phyloP scores from a whole-genome alignment of 73 alveolate genomes.

The Urostyla sp. region DNA sequence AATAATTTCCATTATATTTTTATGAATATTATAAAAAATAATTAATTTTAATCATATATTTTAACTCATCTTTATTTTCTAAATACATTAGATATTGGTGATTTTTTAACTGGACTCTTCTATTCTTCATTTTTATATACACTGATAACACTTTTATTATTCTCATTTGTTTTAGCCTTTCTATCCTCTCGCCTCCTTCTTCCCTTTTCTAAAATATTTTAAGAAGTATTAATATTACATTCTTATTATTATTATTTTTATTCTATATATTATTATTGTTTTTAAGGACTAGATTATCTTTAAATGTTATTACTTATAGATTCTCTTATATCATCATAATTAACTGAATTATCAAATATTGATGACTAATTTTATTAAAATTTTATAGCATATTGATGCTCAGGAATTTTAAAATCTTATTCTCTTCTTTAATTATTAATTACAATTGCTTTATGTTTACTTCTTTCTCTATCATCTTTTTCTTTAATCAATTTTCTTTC shows the following conservation, averaged over 20 bases:
- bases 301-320: background rate
- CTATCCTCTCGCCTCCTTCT: slow-evolving; percentile 50
- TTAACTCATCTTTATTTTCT: background rate
- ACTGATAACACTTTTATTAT: background rate
- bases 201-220: background rate
- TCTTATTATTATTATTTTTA: background rate
- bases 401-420: slow-evolving; percentile 17
- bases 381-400: background rate
- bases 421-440: background rate
- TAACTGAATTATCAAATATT: no score
- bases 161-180: background rate
- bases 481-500: background rate
- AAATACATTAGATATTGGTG: no score
- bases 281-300: background rate
- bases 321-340: background rate
- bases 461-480: background rate
- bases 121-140: background rate
- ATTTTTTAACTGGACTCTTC: no score
- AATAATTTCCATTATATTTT: background rate
- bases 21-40: background rate
- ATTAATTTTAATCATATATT: background rate
- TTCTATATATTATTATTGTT: background rate
- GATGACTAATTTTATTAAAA: background rate
- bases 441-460: background rate
- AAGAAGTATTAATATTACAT: background rate